Evolutionary conservation across 2,329 filamentous ascomycete species (phyloP).

Genomic region (Cercospora beticola): DNA sequence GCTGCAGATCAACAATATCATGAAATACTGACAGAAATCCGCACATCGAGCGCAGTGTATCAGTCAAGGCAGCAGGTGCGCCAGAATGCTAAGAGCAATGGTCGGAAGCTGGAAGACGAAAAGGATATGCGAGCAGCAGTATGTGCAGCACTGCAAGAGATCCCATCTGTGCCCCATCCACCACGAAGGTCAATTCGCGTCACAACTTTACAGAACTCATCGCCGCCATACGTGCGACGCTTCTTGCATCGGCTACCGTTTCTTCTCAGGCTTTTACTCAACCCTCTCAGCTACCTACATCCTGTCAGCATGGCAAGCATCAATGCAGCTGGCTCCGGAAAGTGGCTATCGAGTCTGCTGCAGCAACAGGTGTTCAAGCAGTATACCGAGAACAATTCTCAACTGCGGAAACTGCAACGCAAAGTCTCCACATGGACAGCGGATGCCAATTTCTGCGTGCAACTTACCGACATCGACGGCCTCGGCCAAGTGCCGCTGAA

Average conservation of each 20-base stretch:
- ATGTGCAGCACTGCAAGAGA: conserved; percentile 49
- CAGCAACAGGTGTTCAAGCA: conserved; percentile 52
- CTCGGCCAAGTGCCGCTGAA: conserved; percentile 51
- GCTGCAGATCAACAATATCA: conserved; percentile 46
- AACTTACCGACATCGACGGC: conserved; percentile 48
- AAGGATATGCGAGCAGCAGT: conserved; percentile 52
- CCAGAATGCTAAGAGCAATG: conserved; percentile 33
- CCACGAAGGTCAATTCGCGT: conserved; percentile 50
- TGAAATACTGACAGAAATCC: conserved; percentile 44
- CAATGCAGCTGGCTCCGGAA: conserved; percentile 52
- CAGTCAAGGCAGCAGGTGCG: conserved; percentile 37
- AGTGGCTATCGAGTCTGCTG: conserved; percentile 51
- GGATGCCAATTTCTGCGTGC: conserved; percentile 55
- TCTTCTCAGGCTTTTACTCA: conserved; percentile 50
- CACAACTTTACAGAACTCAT: conserved; percentile 49
- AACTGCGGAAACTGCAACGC: conserved; percentile 48
- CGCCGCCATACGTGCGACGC: conserved; percentile 42
- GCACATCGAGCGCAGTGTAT: conserved; percentile 42
- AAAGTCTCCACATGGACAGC: conserved; percentile 52
- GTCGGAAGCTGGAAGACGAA: conserved; percentile 42
- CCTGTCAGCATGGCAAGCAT: conserved; percentile 53
- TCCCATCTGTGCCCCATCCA: conserved; percentile 53
- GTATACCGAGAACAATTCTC: conserved; percentile 45
- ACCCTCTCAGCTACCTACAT: conserved; percentile 54
- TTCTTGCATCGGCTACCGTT: conserved; percentile 54